These are phyloP conservation scores for Suillus americanus DNA, from an alignment of 768 basidiomycete genomes.

Conservation along the genomic window DNA sequence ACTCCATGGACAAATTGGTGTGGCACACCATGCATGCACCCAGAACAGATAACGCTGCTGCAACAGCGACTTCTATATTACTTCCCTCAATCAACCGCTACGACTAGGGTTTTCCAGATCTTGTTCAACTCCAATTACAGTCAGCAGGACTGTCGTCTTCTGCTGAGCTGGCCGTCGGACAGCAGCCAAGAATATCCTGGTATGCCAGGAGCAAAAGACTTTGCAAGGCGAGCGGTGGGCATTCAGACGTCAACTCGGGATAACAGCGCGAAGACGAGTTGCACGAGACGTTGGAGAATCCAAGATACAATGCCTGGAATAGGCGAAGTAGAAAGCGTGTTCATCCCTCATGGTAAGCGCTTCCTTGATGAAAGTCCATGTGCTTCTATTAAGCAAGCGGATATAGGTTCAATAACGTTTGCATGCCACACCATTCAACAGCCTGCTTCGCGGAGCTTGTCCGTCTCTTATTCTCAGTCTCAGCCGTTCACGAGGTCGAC, in stretches of 20 bases:
- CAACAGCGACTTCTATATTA: constrained; percentile 56
- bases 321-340: constrained; percentile 80
- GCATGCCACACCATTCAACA: constrained; percentile 38
- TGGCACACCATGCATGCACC: constrained; percentile 65
- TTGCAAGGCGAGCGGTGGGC: constrained; percentile 62
- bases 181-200: constrained; percentile 37
- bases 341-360: constrained; percentile 81
- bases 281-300: constrained; percentile 81
- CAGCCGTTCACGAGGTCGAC: constrained; percentile 27
- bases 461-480: constrained; percentile 19
- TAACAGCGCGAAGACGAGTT: constrained; percentile 81
- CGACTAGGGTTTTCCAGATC: constrained; percentile 77
- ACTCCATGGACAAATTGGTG: constrained; percentile 89
- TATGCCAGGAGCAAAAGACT: constrained; percentile 43
- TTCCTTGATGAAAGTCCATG: constrained; percentile 37
- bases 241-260: constrained; percentile 54
- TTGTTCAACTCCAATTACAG: constrained; percentile 46
- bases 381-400: constrained; percentile 18
- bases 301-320: constrained; percentile 61
- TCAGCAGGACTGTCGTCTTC: constrained; percentile 50
- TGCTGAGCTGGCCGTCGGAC: constrained; percentile 80
- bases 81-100: constrained; percentile 49
- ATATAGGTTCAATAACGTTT: constrained; percentile 38
- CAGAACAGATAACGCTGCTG: constrained; percentile 58
- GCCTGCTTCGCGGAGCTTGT: constrained; percentile 20